Conservation (phyloP, 352 stramenopile genomes). For the Globisporangium rhizosaccharum region DNA sequence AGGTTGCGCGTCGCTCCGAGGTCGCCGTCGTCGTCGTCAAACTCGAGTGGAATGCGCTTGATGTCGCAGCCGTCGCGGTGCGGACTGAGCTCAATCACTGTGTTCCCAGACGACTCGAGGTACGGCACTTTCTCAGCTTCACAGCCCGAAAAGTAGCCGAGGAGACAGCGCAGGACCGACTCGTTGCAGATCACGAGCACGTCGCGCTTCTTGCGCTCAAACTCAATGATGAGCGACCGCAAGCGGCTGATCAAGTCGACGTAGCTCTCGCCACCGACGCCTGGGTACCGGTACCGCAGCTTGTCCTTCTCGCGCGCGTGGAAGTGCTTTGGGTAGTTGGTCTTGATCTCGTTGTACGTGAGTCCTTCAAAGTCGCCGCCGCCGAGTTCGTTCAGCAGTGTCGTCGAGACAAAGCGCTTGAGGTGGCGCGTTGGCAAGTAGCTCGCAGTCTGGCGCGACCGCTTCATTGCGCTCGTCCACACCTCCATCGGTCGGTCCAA, state of each 20-base stretch:
- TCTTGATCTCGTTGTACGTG: conserved; percentile 80
- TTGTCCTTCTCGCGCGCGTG: conserved; percentile 85
- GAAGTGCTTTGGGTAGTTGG: conserved; percentile 86
- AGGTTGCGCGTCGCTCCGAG: not conserved
- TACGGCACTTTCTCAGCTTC: conserved; percentile 67
- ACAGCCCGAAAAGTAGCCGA: conserved; percentile 79
- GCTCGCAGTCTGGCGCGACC: conserved; percentile 60
- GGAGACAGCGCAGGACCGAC: conserved; percentile 69
- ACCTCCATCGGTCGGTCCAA: conserved; percentile 70
- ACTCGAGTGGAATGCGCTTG: conserved; percentile 73
- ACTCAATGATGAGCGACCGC: conserved; percentile 90
- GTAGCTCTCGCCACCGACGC: conserved; percentile 91
- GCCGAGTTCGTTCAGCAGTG: conserved; percentile 89
- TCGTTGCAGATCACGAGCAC: conserved; percentile 83
- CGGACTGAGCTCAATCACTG: conserved; percentile 73
- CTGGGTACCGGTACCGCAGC: conserved; percentile 87
- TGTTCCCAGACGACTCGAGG: conserved; percentile 62
- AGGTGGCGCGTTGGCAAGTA: conserved; percentile 60
- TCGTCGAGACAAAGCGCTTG: conserved; percentile 83
- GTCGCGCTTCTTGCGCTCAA: conserved; percentile 87
- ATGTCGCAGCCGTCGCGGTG: conserved; percentile 82
- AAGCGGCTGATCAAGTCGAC: conserved; percentile 91
- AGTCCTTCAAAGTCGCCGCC: conserved; percentile 88
- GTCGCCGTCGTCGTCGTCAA: conserved; percentile 26
- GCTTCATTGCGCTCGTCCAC: conserved; percentile 82